Evolutionary conservation across 768 basidiomycete species (phyloP).

Genomic region (Kwoniella bestiolae): DNA sequence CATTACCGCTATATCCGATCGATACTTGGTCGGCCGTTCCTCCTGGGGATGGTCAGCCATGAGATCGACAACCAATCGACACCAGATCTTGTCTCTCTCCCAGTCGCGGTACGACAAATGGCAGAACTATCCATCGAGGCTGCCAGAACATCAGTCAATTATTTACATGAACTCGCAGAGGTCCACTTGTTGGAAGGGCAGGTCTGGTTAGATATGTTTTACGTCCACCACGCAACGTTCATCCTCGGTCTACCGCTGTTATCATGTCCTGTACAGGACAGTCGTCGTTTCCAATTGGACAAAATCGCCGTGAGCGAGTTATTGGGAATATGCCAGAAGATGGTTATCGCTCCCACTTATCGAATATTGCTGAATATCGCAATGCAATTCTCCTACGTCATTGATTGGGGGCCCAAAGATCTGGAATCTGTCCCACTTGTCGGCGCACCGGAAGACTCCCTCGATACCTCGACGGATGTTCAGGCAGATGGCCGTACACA

Average conservation of each 20-base stretch:
- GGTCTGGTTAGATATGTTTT: slow-evolving; percentile 18
- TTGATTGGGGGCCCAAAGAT: too few species aligned
- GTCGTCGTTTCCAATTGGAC: neutral
- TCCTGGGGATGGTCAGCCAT: slow-evolving; percentile 12
- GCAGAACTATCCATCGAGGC: neutral
- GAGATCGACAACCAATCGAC: slow-evolving; percentile 3
- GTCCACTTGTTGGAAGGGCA: slow-evolving; percentile 5
- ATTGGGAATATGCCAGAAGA: neutral
- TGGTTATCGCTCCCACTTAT: slow-evolving; percentile 10
- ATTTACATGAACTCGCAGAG: neutral
- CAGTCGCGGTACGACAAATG: neutral
- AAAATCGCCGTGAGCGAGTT: slow-evolving; percentile 1
- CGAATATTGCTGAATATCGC: slow-evolving; percentile 14
- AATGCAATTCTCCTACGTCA: slow-evolving; percentile 19
- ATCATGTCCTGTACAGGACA: neutral
- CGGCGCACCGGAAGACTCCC: too few species aligned
- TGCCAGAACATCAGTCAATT: neutral
- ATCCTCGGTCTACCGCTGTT: slow-evolving; percentile 3
- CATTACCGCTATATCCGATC: slow-evolving; percentile 1
- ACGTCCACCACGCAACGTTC: slow-evolving; percentile 13
- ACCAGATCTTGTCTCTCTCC: neutral
- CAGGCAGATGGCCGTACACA: too few species aligned
- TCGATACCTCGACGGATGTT: too few species aligned
- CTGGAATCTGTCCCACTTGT: too few species aligned
- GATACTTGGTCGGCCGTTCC: slow-evolving; percentile 17